Evolutionary conservation across 2,329 filamentous ascomycete species (phyloP).

Genomic region (Chaetomiaceae sp.): DNA sequence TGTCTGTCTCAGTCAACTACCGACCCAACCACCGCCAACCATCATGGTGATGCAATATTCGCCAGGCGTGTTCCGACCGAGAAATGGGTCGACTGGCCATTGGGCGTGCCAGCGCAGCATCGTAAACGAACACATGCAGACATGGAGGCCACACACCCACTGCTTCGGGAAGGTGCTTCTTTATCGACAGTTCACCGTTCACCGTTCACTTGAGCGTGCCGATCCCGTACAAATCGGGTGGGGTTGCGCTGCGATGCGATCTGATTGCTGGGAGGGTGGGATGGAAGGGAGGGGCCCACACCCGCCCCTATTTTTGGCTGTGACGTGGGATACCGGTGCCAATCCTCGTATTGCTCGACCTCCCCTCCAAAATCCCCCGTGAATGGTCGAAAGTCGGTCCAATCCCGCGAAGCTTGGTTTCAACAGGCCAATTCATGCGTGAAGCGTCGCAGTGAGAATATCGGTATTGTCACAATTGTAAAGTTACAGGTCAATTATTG

Average conservation of each 20-base stretch:
- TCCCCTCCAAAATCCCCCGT: neutral
- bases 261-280: neutral
- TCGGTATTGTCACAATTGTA: too few species aligned
- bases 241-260: constrained; percentile 12
- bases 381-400: constrained; percentile 1
- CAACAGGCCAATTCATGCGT: neutral
- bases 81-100: constrained; percentile 2
- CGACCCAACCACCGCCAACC: too few species aligned
- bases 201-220: neutral
- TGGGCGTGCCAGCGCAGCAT: constrained; percentile 11
- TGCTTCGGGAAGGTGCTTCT: constrained; percentile 6
- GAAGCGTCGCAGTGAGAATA: neutral
- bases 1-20: neutral
- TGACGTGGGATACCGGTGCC: constrained; percentile 6
- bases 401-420: neutral
- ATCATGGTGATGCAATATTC: too few species aligned
- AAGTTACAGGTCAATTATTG: too few species aligned
- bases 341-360: constrained; percentile 12
- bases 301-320: constrained; percentile 15
- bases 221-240: neutral
- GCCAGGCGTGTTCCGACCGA: too few species aligned
- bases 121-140: neutral
- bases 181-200: too few species aligned
- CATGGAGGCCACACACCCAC: neutral
- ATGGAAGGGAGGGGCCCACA: too few species aligned